Evolutionary conservation across 345 rosid species (phyloP).

Genomic region (Linum tenue): DNA sequence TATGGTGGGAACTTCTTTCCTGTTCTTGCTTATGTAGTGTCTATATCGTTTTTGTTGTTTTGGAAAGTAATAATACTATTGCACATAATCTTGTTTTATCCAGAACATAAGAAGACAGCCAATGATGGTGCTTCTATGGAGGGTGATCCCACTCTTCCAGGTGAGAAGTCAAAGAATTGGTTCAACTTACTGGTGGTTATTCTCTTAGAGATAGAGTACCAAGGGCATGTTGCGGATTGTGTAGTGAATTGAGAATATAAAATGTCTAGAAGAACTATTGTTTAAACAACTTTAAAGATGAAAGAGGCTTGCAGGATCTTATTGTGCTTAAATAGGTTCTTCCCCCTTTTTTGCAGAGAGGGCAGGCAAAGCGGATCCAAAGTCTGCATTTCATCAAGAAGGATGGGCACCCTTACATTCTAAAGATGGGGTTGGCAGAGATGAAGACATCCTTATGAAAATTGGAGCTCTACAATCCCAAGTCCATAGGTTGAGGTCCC

Average conservation of each 20-base stretch:
- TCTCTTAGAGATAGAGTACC: not conserved
- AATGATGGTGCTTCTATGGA: conserved; percentile 7
- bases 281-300: not conserved
- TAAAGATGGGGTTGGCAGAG: not conserved
- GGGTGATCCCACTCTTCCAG: conserved; percentile 11
- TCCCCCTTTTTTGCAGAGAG: conserved; percentile 26
- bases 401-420: conserved; percentile 15
- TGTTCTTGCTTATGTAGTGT: not conserved
- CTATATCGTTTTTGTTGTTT: not conserved
- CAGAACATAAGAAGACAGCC: conserved; percentile 19
- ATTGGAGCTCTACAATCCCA: not conserved
- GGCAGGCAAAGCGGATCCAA: conserved; percentile 26
- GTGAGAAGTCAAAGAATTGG: conserved; percentile 6
- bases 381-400: conserved; percentile 25
- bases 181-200: not conserved
- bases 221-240: not conserved
- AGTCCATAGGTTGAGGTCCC: not conserved
- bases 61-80: not conserved
- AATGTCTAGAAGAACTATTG: too few species aligned
- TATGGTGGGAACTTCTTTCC: conserved; percentile 16
- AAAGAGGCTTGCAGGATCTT: not conserved
- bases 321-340: not conserved
- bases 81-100: not conserved
- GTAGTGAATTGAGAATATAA: not conserved
- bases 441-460: not conserved